phyloP scores from a whole-genome alignment of 371 early-diverging fungal genomes.

The Nosema muscidifuracis region DNA sequence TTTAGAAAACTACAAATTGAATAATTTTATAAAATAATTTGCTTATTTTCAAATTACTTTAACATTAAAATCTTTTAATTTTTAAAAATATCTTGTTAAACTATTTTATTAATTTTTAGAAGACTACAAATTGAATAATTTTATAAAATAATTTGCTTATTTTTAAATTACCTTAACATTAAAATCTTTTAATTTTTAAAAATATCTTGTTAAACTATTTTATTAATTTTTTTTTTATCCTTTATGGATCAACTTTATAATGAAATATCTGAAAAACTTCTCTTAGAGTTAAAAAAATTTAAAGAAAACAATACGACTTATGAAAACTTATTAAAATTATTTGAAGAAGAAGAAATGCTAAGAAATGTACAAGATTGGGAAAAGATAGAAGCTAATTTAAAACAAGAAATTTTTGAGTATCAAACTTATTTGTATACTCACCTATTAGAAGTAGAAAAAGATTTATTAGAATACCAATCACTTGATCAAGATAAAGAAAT shows the following conservation, averaged over 20 bases:
- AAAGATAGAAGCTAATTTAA: constrained; percentile 1
- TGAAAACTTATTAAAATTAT: constrained; percentile 9
- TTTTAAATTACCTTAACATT: too few relatives aligned
- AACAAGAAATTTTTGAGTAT: neutral
- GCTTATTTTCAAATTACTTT: too few relatives aligned
- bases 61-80: too few relatives aligned
- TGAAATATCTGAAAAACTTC: constrained; percentile 20
- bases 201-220: too few relatives aligned
- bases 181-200: too few relatives aligned
- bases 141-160: too few relatives aligned
- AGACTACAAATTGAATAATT: too few relatives aligned
- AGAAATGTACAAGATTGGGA: neutral
- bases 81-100: too few relatives aligned
- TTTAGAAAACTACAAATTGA: too few relatives aligned
- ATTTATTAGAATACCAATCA: constrained; percentile 3
- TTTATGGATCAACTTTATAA: constrained; percentile 23
- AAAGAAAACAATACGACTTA: constrained; percentile 3
- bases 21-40: too few relatives aligned
- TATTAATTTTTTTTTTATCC: constrained; percentile 1
- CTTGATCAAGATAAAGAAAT: neutral
- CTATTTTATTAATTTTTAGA: too few relatives aligned
- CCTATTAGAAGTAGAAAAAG: constrained; percentile 11
- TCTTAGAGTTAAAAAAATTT: neutral
- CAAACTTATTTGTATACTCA: constrained; percentile 10
- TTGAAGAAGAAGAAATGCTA: constrained; percentile 6